A percentile compares a stretch with the other conserved stretches of the same genome.
Evolutionary conservation across 257 asterid genomes (phyloP).

Genomic region (Fraxinus anomala): DNA sequence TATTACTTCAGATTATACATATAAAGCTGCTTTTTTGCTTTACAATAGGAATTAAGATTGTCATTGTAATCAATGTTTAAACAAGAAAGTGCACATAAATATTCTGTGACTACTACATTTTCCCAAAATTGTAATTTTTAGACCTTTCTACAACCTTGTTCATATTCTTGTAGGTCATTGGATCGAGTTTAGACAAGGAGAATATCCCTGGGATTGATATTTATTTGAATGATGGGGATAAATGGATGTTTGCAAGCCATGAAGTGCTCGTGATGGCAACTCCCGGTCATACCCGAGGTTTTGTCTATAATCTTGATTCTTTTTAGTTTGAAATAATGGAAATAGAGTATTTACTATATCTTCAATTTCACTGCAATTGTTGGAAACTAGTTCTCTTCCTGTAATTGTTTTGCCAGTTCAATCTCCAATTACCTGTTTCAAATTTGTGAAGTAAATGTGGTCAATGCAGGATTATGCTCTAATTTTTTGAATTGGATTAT

Average conservation of each 20-base stretch:
- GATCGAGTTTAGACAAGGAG: conserved; percentile 74
- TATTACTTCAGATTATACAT: background rate
- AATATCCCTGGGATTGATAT: conserved; percentile 98
- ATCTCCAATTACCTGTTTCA: background rate
- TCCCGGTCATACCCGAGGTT: conserved; percentile 98
- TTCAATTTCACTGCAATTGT: conserved; percentile 13
- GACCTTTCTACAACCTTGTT: background rate
- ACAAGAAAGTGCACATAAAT: background rate
- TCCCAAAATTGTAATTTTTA: background rate
- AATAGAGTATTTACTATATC: conserved; percentile 1
- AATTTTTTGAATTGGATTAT: background rate
- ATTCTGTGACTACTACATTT: background rate
- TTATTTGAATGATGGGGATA: conserved; percentile 77
- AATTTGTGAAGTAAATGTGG: background rate
- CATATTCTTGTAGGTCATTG: conserved; percentile 65
- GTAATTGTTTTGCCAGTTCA: background rate
- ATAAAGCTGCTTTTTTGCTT: background rate
- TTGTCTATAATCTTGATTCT: conserved; percentile 26
- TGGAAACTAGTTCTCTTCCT: conserved; percentile 6
- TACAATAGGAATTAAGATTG: background rate
- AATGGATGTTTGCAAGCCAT: conserved; percentile 98
- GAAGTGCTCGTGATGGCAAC: conserved; percentile 84
- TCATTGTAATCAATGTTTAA: background rate
- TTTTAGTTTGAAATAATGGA: conserved; percentile 17
- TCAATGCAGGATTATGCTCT: background rate